Base-by-base conservation (phyloP, 345 rosid genomes). In the Zanthoxylum bungeanum region DNA sequence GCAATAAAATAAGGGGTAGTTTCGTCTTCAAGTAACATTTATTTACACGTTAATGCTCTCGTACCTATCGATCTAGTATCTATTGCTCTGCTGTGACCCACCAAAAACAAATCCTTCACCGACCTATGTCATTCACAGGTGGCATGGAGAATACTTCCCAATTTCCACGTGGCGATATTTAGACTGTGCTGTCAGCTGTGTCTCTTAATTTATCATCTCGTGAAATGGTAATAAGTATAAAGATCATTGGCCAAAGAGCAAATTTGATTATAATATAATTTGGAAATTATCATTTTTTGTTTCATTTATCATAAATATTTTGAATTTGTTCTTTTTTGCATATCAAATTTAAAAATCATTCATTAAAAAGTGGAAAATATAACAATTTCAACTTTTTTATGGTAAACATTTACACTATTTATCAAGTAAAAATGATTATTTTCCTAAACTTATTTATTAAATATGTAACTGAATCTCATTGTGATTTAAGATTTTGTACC, bases 81-180 rank as follows among this genome's bases (percentile, higher is more conserved):
- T 56, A 11, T 56, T 56, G 60, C 34, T 12, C 14, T 8, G 34
- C 60, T 28, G 50, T 62, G 34, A 39, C 30, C 33, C 66, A 62
- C 19, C 7, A 16, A 62, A 39, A 11, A 7, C 24, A 9, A 1
- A 1, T 21, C 21, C 14, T 39, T 62, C 34, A 6, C 34, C 51
- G 0, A 4, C 30, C 66, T 7, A 1, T n/a, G 0, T 10, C 28
- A 22, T 25, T 60, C 66, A 2, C n/a, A 14, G 52, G 6, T 8
- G 36, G 16, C 27, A n/a, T 36, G 19, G 1, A 3, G 49, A 14
- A 4, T 24, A 21, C 22, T n/a, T 33, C 8, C 28, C 27, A 4
- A 7, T 9, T 39, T 24, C 51, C 67, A 63, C 67, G 67, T 63
- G 51, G 67, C 36, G 51, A 63, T 61, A 42, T 40, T 42, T 63